Base-by-base conservation (phyloP, 179 eudicot species). In the Silene coronaria region DNA sequence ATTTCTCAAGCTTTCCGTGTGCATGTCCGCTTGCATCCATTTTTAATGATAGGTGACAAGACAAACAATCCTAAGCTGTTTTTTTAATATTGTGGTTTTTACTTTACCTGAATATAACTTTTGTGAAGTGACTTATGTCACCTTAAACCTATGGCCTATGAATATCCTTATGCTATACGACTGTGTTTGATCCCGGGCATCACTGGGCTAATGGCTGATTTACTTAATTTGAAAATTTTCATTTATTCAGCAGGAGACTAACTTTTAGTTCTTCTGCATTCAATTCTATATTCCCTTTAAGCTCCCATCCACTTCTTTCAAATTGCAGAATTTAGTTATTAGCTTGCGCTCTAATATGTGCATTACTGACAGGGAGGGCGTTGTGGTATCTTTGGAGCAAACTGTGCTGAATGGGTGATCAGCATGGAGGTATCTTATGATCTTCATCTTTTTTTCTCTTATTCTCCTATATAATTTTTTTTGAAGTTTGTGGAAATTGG, bases 351-450 rank as follows among this genome's bases (percentile, higher is more conserved):
- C 48, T 42, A 58, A 63, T 58, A 59, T 71, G 28, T 67, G 8
- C 67, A 13, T 26, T 76, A 8, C 53, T 73, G 21, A 71, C 78
- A 94, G 98, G 97, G 96, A 81, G 92, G 89, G 69, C 84, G 87
- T 34, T 92, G 97, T 79, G 99, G 99, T 72, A 89, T 95, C 67
- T 95, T 83, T 87, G 99, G 99, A 63, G 88, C 85, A 79, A 95
- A 95, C 76, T 83, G 80, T 30, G 74, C 91, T 26, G 95, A 89
- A 76, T 95, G 99, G 99, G 77, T 95, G 73, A 88, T 95, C 82
- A 91, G 99, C 86, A 92, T 95, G 99, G 91, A 95, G 99, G 99
- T 95, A 87, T 21, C 61, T 5, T n/a, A n/a, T n/a, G n/a, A n/a
- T 69, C 71, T 45, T 32, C 10, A 12, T 22, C 36, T 60, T 70